Conservation (phyloP, 495 filamentous ascomycete species). For the Penicillium angulare region DNA sequence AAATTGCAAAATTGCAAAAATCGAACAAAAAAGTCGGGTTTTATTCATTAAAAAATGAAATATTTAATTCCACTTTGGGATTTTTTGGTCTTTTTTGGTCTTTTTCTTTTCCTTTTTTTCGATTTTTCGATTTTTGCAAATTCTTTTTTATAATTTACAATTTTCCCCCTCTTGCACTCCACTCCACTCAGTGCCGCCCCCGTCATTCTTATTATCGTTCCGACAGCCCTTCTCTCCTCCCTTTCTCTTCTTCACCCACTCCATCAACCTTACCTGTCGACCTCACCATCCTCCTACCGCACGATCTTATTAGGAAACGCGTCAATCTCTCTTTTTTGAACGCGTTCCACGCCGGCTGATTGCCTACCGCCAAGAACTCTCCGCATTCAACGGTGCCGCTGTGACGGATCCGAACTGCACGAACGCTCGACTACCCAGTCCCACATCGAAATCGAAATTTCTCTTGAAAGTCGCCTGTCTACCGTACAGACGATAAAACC, state of each 20-base stretch:
- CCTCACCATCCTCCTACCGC: slow-evolving; percentile 1
- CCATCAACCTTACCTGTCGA: slow-evolving; percentile 1
- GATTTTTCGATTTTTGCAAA: slow-evolving; percentile 21
- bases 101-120: slow-evolving; percentile 21
- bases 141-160: slow-evolving; percentile 11
- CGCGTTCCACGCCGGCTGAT: slow-evolving; percentile 9
- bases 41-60: slow-evolving; percentile 22
- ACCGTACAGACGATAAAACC: no score
- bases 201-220: slow-evolving; percentile 36
- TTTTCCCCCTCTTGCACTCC: slow-evolving; percentile 24
- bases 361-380: slow-evolving; percentile 6
- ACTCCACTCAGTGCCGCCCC: slow-evolving; percentile 29
- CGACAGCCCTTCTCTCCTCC: slow-evolving; percentile 17
- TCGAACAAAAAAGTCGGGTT: background rate
- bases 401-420: slow-evolving; percentile 21
- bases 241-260: slow-evolving; percentile 5
- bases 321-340: slow-evolving; percentile 22
- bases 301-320: slow-evolving; percentile 7
- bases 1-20: no score
- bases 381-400: slow-evolving; percentile 24
- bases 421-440: slow-evolving; percentile 8
- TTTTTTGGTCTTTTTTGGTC: slow-evolving; percentile 22
- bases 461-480: background rate
- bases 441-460: background rate
- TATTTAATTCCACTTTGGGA: slow-evolving; percentile 19